Evolutionary conservation across 768 basidiomycete species (phyloP).

Genomic region (Kwoniella heveanensis): DNA sequence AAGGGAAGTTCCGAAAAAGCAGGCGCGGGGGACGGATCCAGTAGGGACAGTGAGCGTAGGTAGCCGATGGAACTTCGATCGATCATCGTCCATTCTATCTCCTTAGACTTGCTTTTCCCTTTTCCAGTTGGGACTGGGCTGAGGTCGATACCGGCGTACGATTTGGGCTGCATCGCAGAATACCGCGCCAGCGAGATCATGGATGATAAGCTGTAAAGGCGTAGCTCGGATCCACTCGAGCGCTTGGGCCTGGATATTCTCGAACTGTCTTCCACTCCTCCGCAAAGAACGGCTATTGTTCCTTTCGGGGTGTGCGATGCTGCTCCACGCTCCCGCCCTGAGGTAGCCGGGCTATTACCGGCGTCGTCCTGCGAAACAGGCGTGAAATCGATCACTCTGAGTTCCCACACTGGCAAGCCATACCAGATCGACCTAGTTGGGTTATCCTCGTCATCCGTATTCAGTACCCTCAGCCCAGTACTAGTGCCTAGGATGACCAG

Average conservation of each 20-base stretch:
- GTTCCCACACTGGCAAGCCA: slow-evolving; percentile 33
- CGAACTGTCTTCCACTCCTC: slow-evolving; percentile 20
- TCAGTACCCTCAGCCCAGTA: slow-evolving; percentile 23
- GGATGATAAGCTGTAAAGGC: slow-evolving; percentile 24
- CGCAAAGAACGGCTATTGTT: slow-evolving; percentile 23
- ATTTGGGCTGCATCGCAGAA: slow-evolving; percentile 7
- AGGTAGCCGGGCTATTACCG: not conserved
- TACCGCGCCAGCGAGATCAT: slow-evolving; percentile 28
- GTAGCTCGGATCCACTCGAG: slow-evolving; percentile 18
- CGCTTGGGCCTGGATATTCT: slow-evolving; percentile 20
- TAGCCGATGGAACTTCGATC: slow-evolving; percentile 6
- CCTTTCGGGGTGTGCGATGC: slow-evolving; percentile 5
- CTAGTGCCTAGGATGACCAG: slow-evolving; percentile 32
- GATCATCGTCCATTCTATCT: slow-evolving; percentile 13
- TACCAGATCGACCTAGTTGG: slow-evolving; percentile 25
- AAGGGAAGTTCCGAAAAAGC: not conserved
- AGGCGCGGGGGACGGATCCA: not conserved
- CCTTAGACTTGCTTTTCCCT: slow-evolving; percentile 2
- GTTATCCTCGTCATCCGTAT: slow-evolving; percentile 7
- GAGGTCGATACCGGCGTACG: slow-evolving; percentile 9
- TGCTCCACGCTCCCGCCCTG: too few relatives aligned
- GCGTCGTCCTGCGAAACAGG: slow-evolving; percentile 3
- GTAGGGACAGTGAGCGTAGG: not conserved
- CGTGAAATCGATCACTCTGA: slow-evolving; percentile 15
- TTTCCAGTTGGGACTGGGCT: not conserved